Conservation (phyloP, 1,284 basidiomycete species). For the Sporisorium scitamineum region DNA sequence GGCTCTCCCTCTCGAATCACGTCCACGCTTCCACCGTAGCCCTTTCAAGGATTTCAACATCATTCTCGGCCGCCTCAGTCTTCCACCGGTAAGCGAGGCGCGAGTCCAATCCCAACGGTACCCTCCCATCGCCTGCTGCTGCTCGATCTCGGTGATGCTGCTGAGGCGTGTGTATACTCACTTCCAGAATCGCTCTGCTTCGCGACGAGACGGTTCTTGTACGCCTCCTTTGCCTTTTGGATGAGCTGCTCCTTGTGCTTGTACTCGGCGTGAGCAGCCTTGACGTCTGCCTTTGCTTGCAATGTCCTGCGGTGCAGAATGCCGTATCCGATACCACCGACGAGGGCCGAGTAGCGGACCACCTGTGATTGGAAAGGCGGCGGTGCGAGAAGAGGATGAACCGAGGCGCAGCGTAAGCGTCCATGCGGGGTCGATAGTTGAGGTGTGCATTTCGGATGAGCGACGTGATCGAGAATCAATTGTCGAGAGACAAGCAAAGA, state of each 20-base stretch:
- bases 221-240: conserved; percentile 88
- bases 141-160: background rate
- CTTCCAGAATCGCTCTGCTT: conserved; percentile 42
- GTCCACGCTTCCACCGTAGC: background rate
- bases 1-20: background rate
- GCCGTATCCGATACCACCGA: conserved; percentile 90
- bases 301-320: conserved; percentile 90
- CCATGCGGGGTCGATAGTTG: background rate
- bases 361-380: conserved; percentile 75
- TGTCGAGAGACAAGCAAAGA: background rate
- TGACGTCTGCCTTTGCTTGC: conserved; percentile 84
- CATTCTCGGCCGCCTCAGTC: background rate
- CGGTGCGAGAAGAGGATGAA: background rate
- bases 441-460: background rate
- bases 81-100: background rate
- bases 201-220: conserved; percentile 74
- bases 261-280: conserved; percentile 74
- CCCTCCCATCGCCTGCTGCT: background rate
- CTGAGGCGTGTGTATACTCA: conserved; percentile 13
- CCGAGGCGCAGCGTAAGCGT: background rate
- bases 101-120: background rate
- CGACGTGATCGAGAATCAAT: background rate
- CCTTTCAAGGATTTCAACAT: background rate
- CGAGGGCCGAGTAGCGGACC: conserved; percentile 91
- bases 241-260: conserved; percentile 74